Evolutionary conservation across 2,329 filamentous ascomycete genomes (phyloP).

Genomic region (Alternaria metachromatica): DNA sequence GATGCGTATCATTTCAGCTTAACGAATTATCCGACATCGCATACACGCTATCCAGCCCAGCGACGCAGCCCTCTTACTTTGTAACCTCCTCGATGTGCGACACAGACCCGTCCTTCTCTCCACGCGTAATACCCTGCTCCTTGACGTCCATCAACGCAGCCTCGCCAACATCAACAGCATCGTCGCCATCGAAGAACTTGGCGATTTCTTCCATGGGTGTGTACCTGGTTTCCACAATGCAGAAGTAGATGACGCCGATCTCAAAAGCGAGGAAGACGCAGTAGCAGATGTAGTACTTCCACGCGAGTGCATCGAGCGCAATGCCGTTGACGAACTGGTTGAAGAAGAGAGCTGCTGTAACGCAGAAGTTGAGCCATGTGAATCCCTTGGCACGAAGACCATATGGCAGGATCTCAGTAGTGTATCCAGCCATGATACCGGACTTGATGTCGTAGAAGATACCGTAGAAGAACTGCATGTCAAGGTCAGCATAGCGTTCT

Average conservation of each 20-base stretch:
- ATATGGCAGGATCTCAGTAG: constrained; percentile 44
- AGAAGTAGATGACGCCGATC: constrained; percentile 19
- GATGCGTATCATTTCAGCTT: neutral
- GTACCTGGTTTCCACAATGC: constrained; percentile 25
- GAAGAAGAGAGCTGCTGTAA: constrained; percentile 18
- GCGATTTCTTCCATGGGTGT: constrained; percentile 25
- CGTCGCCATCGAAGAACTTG: constrained; percentile 22
- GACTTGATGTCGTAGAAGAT: constrained; percentile 20
- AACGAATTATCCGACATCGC: neutral
- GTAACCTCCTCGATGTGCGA: constrained; percentile 1
- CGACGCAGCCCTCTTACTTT: neutral
- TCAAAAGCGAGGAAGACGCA: constrained; percentile 22
- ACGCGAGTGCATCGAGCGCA: constrained; percentile 22
- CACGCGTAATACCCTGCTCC: constrained; percentile 10
- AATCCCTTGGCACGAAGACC: constrained; percentile 27
- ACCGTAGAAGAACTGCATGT: constrained; percentile 13
- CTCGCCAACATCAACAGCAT: constrained; percentile 19
- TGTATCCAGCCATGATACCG: constrained; percentile 31
- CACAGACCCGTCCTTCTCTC: constrained; percentile 1
- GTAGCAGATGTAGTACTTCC: constrained; percentile 31
- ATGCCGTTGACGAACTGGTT: constrained; percentile 25
- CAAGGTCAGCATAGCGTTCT: neutral
- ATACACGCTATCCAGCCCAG: neutral
- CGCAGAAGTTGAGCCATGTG: constrained; percentile 12
- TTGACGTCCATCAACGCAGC: constrained; percentile 19